Evolutionary conservation across 2,329 filamentous ascomycete genomes (phyloP), one percentile per base, ranked within the genome.

Genomic region (Trichophyton schoenleinii): DNA sequence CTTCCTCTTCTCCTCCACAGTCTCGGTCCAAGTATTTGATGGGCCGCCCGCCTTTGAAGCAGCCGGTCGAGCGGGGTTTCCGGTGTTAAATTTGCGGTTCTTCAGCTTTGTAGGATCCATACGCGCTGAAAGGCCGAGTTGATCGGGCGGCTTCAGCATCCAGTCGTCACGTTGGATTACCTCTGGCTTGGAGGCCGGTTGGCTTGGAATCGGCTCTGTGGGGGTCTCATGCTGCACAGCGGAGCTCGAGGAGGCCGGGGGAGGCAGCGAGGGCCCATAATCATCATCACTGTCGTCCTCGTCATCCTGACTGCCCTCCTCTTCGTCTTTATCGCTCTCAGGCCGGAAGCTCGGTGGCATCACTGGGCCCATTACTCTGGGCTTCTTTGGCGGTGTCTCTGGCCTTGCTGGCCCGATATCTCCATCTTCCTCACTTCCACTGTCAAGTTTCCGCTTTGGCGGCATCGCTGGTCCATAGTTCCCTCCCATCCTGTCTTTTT

Each of bases 1-100:
- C 73, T 87, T 85, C 60, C 87, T 82, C 74, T 95, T 95, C 74
- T 96, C 83, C 70, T 91, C 88, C 0, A 89, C 87, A 7, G 90
- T 95, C 73, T 96, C 91, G 0, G 90, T 94, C 91, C 91, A 96
- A 59, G 91, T 84, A 11, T 61, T 62, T 13, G 60, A 58, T 1
- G 58, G 38, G 6, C 28, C 59, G 34, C 83, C 84, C 15, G 67
- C 72, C n/a, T 70, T 71, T 3, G 74, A 73, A 25, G 66, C 64
- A 3, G 74, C 68, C 7, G 73, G 77, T 64, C 77, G 78, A 1
- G 82, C 78, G 4, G 80, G 77, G 69, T 83, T 84, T 7, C 83
- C 83, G 0, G 87, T 87, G 58, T 88, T 85, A 78, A 96, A 96
- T 66, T 88, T 90, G 64, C 89, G 86, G 64, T 84, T 85, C 67